These are phyloP conservation scores for Rhodotorula sp. DNA, from an alignment of 1,284 basidiomycete species.

Conservation along the genomic window DNA sequence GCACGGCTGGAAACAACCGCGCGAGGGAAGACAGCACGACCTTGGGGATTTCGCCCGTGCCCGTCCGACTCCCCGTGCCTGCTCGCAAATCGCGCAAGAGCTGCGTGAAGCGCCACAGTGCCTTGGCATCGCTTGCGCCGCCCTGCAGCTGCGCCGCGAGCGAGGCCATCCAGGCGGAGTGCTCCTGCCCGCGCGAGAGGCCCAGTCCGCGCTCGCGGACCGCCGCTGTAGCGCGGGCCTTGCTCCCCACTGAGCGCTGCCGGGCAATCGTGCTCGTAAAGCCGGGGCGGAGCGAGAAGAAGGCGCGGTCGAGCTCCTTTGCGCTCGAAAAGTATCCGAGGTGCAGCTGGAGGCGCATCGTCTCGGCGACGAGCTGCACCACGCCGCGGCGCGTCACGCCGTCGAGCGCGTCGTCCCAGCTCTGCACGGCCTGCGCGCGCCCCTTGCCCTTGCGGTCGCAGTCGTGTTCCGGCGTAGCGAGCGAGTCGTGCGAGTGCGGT, in stretches of 20 bases:
- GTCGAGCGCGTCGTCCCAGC: background rate
- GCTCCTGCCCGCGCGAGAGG: conserved; percentile 5
- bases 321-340: conserved; percentile 20
- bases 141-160: conserved; percentile 13
- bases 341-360: conserved; percentile 28
- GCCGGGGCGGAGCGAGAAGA: conserved; percentile 18
- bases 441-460: conserved; percentile 7
- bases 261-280: background rate
- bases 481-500: too few species aligned
- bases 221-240: too few species aligned
- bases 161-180: conserved; percentile 33
- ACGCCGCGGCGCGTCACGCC: conserved; percentile 4
- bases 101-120: background rate
- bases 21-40: too few species aligned
- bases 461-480: background rate
- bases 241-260: too few species aligned
- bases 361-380: conserved; percentile 31
- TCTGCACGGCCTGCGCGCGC: background rate
- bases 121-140: background rate
- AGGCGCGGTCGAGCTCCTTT: conserved; percentile 33
- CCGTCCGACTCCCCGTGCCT: background rate
- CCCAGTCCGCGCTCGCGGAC: conserved; percentile 12
- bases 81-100: background rate
- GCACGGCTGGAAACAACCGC: background rate
- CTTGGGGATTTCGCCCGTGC: too few species aligned